These are phyloP conservation scores for Corylus avellana DNA, from an alignment of 306 rosid genomes.

Conservation along the genomic window DNA sequence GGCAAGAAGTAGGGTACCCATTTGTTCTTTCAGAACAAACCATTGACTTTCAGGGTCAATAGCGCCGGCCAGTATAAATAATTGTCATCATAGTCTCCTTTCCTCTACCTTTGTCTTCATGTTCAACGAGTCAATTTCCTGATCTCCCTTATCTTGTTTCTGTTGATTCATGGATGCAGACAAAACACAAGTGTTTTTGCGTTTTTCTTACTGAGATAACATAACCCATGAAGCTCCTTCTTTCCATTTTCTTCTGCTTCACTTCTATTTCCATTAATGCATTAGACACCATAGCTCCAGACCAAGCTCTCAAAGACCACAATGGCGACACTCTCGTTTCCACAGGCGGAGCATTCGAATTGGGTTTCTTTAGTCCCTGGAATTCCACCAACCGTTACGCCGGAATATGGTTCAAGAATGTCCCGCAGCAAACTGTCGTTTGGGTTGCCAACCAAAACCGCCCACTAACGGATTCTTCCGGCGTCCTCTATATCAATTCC, in stretches of 20 bases:
- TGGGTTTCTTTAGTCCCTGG: conserved; percentile 28
- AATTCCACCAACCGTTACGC: conserved; percentile 21
- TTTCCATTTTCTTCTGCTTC: not conserved
- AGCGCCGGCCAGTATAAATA: not conserved
- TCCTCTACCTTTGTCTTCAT: not conserved
- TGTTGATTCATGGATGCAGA: not conserved
- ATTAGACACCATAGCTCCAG: conserved; percentile 16
- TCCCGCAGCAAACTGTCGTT: not conserved
- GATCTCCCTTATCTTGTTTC: not conserved
- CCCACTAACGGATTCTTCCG: conserved; percentile 3
- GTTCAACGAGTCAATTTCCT: not conserved
- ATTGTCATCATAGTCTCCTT: not conserved
- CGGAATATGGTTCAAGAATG: conserved; percentile 29
- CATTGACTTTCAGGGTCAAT: not conserved
- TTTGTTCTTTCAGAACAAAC: not conserved
- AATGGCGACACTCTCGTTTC: conserved; percentile 25
- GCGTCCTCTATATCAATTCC: conserved; percentile 6
- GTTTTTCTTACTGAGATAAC: not conserved
- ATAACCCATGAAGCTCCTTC: conserved; percentile 19
- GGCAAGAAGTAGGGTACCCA: not conserved
- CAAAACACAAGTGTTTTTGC: not conserved
- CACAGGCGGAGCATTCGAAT: conserved; percentile 10
- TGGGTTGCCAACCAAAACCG: conserved; percentile 27
- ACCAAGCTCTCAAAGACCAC: conserved; percentile 21
- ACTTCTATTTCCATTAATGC: not conserved